These are phyloP conservation scores for Mycotypha africana DNA, from an alignment of 371 early-diverging fungal genomes.

Conservation along the genomic window DNA sequence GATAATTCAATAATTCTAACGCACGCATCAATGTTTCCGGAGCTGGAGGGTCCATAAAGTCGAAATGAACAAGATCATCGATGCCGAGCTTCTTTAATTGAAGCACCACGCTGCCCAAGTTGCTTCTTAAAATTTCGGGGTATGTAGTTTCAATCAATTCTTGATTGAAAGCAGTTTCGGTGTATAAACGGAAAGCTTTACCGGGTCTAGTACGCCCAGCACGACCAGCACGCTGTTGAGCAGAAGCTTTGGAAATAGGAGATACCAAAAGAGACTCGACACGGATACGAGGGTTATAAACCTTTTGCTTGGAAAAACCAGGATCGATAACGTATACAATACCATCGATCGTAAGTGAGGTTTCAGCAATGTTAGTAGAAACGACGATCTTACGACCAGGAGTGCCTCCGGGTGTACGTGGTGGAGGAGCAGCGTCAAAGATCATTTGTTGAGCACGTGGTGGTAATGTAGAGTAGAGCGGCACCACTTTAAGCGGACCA, in stretches of 20 bases:
- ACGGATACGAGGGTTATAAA: constrained; percentile 92
- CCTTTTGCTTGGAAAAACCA: constrained; percentile 97
- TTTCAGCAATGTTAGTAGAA: constrained; percentile 98
- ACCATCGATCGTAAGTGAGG: constrained; percentile 97
- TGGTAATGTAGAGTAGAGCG: constrained; percentile 91
- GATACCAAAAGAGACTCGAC: constrained; percentile 73
- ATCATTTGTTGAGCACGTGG: constrained; percentile 89
- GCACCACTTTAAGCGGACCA: constrained; percentile 77
- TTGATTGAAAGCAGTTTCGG: constrained; percentile 77
- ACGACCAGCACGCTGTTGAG: constrained; percentile 87
- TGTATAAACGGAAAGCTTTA: constrained; percentile 92
- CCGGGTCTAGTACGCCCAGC: constrained; percentile 92
- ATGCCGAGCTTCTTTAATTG: constrained; percentile 87
- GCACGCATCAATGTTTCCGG: constrained; percentile 92
- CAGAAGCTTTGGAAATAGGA: constrained; percentile 75
- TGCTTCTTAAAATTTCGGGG: constrained; percentile 86
- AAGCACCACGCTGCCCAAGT: constrained; percentile 79
- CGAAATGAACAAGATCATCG: constrained; percentile 88
- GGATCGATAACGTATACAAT: constrained; percentile 98
- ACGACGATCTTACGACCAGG: constrained; percentile 95
- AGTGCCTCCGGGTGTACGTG: constrained; percentile 65
- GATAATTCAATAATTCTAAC: constrained; percentile 80
- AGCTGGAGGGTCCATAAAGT: constrained; percentile 93
- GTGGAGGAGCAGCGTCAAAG: constrained; percentile 83
- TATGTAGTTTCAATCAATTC: constrained; percentile 85